Evolutionary conservation across 1,284 basidiomycete species (phyloP).

Genomic region (Heterobasidion occidentale): DNA sequence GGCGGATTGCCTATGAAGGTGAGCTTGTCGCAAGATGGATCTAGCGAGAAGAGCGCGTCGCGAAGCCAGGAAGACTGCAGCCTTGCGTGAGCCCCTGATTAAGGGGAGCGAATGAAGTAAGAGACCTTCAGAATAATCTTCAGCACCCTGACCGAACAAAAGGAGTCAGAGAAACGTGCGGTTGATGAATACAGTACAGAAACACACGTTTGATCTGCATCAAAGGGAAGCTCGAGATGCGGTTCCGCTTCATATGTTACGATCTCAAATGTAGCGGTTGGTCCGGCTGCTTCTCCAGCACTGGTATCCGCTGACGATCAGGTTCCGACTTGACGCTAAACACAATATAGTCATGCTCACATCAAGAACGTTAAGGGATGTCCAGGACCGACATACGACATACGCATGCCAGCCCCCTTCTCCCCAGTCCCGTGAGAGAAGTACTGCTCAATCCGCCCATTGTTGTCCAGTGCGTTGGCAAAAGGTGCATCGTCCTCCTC

Average conservation of each 20-base stretch:
- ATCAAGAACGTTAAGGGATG: conserved; percentile 74
- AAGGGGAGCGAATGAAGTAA: neutral
- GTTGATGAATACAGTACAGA: neutral
- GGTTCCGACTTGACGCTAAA: neutral
- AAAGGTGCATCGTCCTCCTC: conserved; percentile 27
- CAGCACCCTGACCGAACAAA: conserved; percentile 41
- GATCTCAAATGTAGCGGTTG: conserved; percentile 85
- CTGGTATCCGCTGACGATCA: conserved; percentile 31
- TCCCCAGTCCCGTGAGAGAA: conserved; percentile 35
- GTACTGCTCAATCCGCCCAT: conserved; percentile 40
- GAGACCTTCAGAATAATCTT: conserved; percentile 82
- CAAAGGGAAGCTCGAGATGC: conserved; percentile 73
- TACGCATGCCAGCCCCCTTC: conserved; percentile 75
- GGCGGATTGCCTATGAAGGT: conserved; percentile 75
- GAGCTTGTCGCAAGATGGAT: conserved; percentile 76
- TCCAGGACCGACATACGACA: conserved; percentile 77
- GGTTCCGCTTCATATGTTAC: conserved; percentile 82
- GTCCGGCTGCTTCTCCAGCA: conserved; percentile 76
- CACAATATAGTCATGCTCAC: conserved; percentile 39
- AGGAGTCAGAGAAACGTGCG: conserved; percentile 5
- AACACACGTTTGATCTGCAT: conserved; percentile 58
- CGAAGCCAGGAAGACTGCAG: conserved; percentile 82
- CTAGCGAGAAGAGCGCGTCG: conserved; percentile 86
- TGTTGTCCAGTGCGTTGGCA: conserved; percentile 2
- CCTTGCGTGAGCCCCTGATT: neutral